A percentile compares a stretch with the other conserved stretches of the same genome.
phyloP scores from a whole-genome alignment of 805 yeast species.

The Schizosaccharomyces lindneri region DNA sequence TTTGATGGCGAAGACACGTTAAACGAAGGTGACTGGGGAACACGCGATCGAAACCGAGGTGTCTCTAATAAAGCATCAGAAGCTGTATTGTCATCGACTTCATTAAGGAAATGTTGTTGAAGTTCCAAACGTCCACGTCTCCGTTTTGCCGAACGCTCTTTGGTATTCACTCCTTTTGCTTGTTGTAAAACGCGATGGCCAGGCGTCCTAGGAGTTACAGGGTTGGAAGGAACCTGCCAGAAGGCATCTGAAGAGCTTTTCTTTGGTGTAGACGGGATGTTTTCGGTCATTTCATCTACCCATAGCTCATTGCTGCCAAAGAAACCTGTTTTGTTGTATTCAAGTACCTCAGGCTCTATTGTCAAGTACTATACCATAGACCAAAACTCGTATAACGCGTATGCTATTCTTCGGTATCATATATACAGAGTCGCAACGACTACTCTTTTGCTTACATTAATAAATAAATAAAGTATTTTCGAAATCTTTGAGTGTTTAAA shows the following conservation, averaged over 20 bases:
- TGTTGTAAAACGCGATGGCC: not conserved
- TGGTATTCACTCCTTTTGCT: not conserved
- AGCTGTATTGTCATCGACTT: not conserved
- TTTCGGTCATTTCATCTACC: not conserved
- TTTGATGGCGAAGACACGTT: not conserved
- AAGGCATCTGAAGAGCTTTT: not conserved
- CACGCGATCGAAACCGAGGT: not conserved
- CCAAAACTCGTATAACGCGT: too few relatives aligned
- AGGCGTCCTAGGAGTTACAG: not conserved
- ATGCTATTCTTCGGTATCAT: too few relatives aligned
- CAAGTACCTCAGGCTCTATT: too few relatives aligned
- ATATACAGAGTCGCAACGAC: too few relatives aligned
- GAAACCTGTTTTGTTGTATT: too few relatives aligned
- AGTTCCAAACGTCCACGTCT: not conserved
- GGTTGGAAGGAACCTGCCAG: not conserved
- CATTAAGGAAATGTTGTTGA: not conserved
- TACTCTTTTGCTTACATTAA: too few relatives aligned
- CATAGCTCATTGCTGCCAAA: too few relatives aligned
- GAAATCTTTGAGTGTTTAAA: too few relatives aligned
- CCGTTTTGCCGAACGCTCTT: not conserved
- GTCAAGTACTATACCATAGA: too few relatives aligned
- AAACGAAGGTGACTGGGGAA: not conserved
- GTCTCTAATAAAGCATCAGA: not conserved
- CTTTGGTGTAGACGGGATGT: not conserved
- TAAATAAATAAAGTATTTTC: too few relatives aligned